A percentile compares a stretch with the other conserved stretches of the same genome.
These are phyloP conservation scores for Mrakia gelida DNA, from an alignment of 768 basidiomycete genomes.

Conservation along the genomic window DNA sequence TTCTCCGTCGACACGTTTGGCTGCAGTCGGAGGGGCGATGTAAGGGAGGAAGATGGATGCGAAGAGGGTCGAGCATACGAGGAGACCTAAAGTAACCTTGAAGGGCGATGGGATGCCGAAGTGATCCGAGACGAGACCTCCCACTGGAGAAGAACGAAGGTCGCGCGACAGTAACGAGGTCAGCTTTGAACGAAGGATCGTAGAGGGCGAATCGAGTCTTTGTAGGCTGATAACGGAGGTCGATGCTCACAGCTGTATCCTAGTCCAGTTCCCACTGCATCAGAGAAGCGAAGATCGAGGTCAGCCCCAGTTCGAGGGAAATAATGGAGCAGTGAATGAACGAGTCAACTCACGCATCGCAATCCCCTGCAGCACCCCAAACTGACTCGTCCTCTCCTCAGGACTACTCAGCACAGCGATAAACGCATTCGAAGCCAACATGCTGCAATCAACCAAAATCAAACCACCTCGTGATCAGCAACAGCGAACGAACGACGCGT, in stretches of 20 bases:
- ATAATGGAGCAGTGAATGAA: background rate
- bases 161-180: background rate
- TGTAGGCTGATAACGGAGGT: background rate
- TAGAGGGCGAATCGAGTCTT: too few relatives aligned
- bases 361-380: conserved; percentile 41
- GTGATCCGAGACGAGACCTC: conserved; percentile 34
- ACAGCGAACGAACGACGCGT: background rate
- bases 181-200: too few relatives aligned
- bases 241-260: conserved; percentile 34
- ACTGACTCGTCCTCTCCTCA: conserved; percentile 40
- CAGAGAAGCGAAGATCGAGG: background rate
- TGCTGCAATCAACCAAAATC: conserved; percentile 29
- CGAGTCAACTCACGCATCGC: conserved; percentile 31
- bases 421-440: conserved; percentile 42
- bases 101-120: conserved; percentile 40
- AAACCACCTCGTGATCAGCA: background rate
- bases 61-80: conserved; percentile 39
- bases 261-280: conserved; percentile 33
- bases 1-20: conserved; percentile 1
- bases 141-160: conserved; percentile 10
- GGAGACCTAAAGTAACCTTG: conserved; percentile 38
- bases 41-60: conserved; percentile 42
- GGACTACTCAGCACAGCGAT: conserved; percentile 36
- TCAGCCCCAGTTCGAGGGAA: background rate
- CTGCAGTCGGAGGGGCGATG: conserved; percentile 34